Evolutionary conservation across 1,139 yeast species (phyloP), one percentile per base, ranked within the genome.

Genomic region (Wickerhamiella infanticola): DNA sequence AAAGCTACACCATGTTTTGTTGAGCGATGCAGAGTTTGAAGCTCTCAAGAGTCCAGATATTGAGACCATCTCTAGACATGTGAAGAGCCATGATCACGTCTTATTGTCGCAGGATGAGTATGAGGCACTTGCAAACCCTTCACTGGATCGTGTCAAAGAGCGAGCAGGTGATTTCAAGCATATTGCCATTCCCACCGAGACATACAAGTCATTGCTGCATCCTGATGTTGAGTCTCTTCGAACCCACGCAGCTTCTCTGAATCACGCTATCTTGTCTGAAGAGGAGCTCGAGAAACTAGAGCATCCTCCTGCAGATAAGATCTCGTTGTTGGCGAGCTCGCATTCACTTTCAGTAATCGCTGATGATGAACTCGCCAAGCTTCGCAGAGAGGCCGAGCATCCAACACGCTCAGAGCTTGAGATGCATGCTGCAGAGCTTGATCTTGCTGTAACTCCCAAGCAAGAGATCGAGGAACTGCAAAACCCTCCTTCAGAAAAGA

Each of bases 271-370:
- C 3, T 45, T 45, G 25, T 35, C 45, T 11, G 24, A 45, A 6
- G 49, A 48, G 26, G 50, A 48, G 7, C 45, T 45, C 7, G 45
- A 39, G 36, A 46, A 47, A 35, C 45, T 45, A 33, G 48, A 52
- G 41, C 48, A 47, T 37, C 63, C 63, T 7, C 47, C 59, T 13
- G 52, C 50, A 23, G 57, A 55, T 37, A 60, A 58, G 44, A 42
- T 60, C n/a, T 9, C 27, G 29, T 42, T 26, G 13, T 37, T 42
- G 36, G 45, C 45, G 13, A 25, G 42, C 11, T 18, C 37, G 11
- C 27, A 35, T 37, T 39, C 39, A 25, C n/a, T 41, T 31, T 25
- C 39, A 4, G 24, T 31, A 13, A 24, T 41, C 8, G 33, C 25
- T 24, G 33, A 29, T 7, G 39, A 41, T 18, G 26, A 23, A 6